These are phyloP conservation scores for Nothomitra cinnamomea DNA, from an alignment of 2,329 filamentous ascomycete genomes.

Conservation along the genomic window DNA sequence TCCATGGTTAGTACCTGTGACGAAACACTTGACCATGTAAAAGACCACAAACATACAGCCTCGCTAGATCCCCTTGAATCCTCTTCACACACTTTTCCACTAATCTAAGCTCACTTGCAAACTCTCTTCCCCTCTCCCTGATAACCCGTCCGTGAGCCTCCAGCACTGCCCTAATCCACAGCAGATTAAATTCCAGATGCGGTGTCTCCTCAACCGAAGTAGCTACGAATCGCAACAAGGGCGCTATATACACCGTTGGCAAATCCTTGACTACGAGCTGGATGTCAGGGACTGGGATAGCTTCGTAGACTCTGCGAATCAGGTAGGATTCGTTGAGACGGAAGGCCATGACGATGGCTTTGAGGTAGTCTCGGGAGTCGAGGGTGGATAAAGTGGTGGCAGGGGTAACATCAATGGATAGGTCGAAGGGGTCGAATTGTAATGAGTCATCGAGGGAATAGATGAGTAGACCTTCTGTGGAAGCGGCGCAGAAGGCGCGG, in stretches of 20 bases:
- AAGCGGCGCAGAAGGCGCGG: constrained; percentile 81
- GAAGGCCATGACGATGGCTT: constrained; percentile 93
- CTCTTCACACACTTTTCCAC: constrained; percentile 64
- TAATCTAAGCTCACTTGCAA: constrained; percentile 70
- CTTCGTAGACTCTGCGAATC: constrained; percentile 72
- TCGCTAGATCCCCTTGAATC: constrained; percentile 68
- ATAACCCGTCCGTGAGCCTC: constrained; percentile 74
- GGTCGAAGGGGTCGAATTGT: constrained; percentile 88
- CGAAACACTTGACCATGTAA: not conserved
- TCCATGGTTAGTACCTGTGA: not conserved
- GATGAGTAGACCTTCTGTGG: constrained; percentile 82
- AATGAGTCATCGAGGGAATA: constrained; percentile 77
- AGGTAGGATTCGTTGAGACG: constrained; percentile 75
- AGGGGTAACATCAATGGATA: constrained; percentile 86
- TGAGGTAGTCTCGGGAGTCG: constrained; percentile 65
- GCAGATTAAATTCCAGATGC: constrained; percentile 83
- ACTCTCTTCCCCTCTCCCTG: constrained; percentile 59
- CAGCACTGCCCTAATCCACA: constrained; percentile 75
- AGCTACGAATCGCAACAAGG: constrained; percentile 74
- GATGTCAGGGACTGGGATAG: constrained; percentile 59
- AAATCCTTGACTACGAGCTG: constrained; percentile 60
- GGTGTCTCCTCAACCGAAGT: constrained; percentile 77
- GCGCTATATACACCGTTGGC: constrained; percentile 71
- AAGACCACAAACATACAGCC: constrained; percentile 26
- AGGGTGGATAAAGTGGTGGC: constrained; percentile 51